Percentiles rank a stretch among this genome's conserved stretches.
These are phyloP conservation scores for Amylocarpus encephaloides DNA, from an alignment of 2,329 filamentous ascomycete species.

Conservation along the genomic window DNA sequence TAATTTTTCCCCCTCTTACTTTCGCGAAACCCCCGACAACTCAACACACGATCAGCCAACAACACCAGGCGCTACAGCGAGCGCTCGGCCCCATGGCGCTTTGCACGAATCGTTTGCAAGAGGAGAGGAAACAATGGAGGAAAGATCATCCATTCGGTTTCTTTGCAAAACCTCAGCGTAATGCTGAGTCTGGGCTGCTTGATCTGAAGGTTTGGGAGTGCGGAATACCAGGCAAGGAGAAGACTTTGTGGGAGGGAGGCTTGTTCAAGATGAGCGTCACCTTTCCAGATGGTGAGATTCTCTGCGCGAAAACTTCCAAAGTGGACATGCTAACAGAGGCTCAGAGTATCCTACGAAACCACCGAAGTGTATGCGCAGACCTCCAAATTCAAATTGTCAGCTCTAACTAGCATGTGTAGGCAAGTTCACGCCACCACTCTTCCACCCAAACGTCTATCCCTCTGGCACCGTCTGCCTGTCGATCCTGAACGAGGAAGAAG, in stretches of 20 bases:
- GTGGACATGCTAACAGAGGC: slow-evolving; percentile 20
- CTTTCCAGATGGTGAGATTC: slow-evolving; percentile 78
- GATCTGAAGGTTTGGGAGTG: slow-evolving; percentile 97
- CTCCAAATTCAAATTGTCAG: slow-evolving; percentile 4
- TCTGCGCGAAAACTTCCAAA: background rate
- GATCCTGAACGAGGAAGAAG: slow-evolving; percentile 96
- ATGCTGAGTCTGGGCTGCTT: slow-evolving; percentile 63
- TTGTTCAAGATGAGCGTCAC: slow-evolving; percentile 89
- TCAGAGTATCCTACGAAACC: slow-evolving; percentile 97
- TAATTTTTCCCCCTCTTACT: too few relatives aligned
- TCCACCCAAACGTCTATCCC: slow-evolving; percentile 98
- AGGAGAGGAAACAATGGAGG: slow-evolving; percentile 94
- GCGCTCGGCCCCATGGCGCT: slow-evolving; percentile 59
- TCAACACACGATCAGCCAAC: slow-evolving; percentile 4
- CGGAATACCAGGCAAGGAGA: slow-evolving; percentile 90
- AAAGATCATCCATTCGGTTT: slow-evolving; percentile 97
- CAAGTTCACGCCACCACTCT: slow-evolving; percentile 93
- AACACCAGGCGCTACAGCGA: background rate
- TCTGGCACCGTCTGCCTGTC: slow-evolving; percentile 96
- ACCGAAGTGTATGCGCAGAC: slow-evolving; percentile 73
- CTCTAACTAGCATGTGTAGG: slow-evolving; percentile 45
- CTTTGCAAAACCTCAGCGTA: slow-evolving; percentile 82
- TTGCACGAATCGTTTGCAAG: slow-evolving; percentile 79
- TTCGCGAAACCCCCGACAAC: background rate
- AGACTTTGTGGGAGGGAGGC: slow-evolving; percentile 97